Base-by-base conservation (phyloP, 768 basidiomycete species). In the Mycena sanguinolenta region DNA sequence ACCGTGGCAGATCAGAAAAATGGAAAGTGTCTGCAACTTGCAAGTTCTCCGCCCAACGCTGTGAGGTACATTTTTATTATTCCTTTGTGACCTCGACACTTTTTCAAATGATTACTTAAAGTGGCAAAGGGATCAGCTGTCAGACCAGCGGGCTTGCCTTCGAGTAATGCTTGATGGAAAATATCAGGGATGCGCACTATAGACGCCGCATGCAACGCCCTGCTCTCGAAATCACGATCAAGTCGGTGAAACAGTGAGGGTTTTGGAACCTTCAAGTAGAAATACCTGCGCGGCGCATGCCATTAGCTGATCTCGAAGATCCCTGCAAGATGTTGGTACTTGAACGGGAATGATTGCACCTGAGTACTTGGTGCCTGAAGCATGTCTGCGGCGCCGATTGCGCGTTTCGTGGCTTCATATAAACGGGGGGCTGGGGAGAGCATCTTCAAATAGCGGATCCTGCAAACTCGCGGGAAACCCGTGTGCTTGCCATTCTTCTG, bases 231-330 rank as follows among this genome's bases (percentile, higher is more conserved):
- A 53, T 53, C 19, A 27, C 19, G 28, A 14, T 14, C 14, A 53
- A 30, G 27, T 53, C 17, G 30, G 52, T 28, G 28, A 30, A 30
- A 23, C 28, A 34, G n/a, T 38, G 7, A 19, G 6, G 52, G 6
- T 30, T 17, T 30, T 14, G 14, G 4, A 28, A 14, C 28, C 28
- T 53, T 52, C 10, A 25, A 27, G 28, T 12, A 55, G 17, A 30
- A 19, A 16, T 53, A 53, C 52, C 52, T 53, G 52, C 27, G 52
- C 52, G 21, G 53, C 53, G 53, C 53, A 55, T 21, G 30, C 53
- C 28, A 55, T 34, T 4, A 55, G 30, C 6, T 55, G 53, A 34
- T 55, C 53, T 21, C 53, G 53, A 55, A 21, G 53, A 34, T 55
- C 53, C n/a, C 30, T 55, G 32, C 7, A 13, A 55, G 30, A 54